Conservation (phyloP, 179 eudicot genomes). For the Vitellaria paradoxa region DNA sequence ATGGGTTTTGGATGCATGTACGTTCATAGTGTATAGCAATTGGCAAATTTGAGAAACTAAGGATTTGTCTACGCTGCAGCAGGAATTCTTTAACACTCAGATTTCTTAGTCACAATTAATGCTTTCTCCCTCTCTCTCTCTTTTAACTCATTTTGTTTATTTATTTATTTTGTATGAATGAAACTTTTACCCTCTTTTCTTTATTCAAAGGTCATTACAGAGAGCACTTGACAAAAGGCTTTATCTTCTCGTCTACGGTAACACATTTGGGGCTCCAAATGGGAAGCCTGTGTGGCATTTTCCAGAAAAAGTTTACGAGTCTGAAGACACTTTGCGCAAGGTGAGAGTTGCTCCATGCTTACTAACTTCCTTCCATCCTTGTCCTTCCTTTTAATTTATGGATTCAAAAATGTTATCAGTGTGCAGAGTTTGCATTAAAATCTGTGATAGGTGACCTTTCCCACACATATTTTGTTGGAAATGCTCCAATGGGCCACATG, state of each 20-base stretch:
- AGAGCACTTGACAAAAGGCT: constrained; percentile 93
- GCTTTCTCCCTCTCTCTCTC: background rate
- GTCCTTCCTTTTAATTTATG: background rate
- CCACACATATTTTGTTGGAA: constrained; percentile 88
- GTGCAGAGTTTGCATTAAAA: constrained; percentile 86
- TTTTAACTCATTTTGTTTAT: background rate
- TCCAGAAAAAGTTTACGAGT: constrained; percentile 81
- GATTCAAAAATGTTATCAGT: constrained; percentile 44
- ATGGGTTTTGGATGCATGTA: background rate
- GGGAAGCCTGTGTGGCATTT: constrained; percentile 85
- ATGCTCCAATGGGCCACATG: constrained; percentile 90
- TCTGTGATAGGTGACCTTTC: constrained; percentile 84
- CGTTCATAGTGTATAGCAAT: background rate
- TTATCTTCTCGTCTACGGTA: constrained; percentile 80
- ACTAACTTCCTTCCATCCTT: background rate
- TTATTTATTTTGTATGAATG: background rate
- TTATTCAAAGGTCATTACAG: constrained; percentile 55
- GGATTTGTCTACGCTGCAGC: background rate
- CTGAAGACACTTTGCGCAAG: constrained; percentile 85
- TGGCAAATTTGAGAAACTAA: background rate
- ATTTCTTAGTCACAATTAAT: background rate
- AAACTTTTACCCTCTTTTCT: background rate
- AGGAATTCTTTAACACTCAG: background rate
- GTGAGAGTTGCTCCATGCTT: constrained; percentile 32
- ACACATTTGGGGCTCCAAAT: constrained; percentile 47